These are phyloP conservation scores for Ophiocordyceps robertsii DNA, from an alignment of 2,329 filamentous ascomycete genomes.

Conservation along the genomic window DNA sequence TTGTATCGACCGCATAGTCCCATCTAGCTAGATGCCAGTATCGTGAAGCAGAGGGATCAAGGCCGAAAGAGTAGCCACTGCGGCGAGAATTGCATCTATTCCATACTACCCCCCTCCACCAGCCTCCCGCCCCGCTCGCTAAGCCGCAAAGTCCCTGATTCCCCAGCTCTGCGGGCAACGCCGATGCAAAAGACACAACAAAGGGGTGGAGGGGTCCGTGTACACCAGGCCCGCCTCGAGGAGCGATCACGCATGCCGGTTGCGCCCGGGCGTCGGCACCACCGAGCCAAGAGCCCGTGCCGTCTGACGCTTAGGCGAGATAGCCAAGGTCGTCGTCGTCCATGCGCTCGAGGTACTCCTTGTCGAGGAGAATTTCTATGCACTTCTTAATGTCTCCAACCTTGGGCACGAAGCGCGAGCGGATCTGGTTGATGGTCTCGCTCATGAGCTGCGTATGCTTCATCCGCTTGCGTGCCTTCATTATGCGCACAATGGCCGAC, in stretches of 20 bases:
- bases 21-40: neutral
- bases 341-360: constrained; percentile 93
- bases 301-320: constrained; percentile 51
- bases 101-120: neutral
- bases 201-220: neutral
- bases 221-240: neutral
- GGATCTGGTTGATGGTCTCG: constrained; percentile 93
- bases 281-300: neutral
- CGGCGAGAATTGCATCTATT: neutral
- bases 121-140: neutral
- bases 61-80: neutral
- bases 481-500: constrained; percentile 98
- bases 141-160: neutral
- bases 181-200: constrained; percentile 1
- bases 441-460: constrained; percentile 91
- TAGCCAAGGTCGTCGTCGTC: constrained; percentile 93
- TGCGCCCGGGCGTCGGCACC: too few species aligned
- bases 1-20: too few species aligned
- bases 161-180: constrained; percentile 1
- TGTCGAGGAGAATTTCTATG: constrained; percentile 96
- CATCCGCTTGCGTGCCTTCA: constrained; percentile 99
- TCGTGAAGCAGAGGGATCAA: neutral
- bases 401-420: constrained; percentile 83
- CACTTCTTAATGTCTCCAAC: constrained; percentile 97
- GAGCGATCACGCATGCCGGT: neutral